These are phyloP conservation scores for Brachypodium distachyon DNA, from an alignment of 202 grass and related monocot genomes.

Conservation along the genomic window DNA sequence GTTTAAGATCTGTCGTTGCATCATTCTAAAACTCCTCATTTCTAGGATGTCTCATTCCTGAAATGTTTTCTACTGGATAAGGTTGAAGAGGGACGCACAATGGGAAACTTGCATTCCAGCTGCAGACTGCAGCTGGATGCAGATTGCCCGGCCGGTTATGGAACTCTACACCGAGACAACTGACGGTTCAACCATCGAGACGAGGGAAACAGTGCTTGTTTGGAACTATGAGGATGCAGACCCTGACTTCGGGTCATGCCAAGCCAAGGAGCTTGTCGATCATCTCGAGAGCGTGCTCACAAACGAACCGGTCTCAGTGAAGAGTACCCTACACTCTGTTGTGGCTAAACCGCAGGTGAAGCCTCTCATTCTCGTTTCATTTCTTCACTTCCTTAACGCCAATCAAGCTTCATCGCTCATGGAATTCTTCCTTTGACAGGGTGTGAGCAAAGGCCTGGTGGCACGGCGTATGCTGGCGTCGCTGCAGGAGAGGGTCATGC, in stretches of 20 bases:
- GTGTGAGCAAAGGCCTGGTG: slow-evolving; percentile 78
- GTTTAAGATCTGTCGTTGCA: not conserved
- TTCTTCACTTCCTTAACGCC: not conserved
- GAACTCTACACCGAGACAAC: slow-evolving; percentile 72
- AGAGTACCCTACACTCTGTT: slow-evolving; percentile 53
- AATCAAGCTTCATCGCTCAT: not conserved
- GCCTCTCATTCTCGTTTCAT: not conserved
- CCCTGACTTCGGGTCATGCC: slow-evolving; percentile 88
- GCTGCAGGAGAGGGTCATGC: slow-evolving; percentile 42
- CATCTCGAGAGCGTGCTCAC: slow-evolving; percentile 74
- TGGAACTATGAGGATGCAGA: slow-evolving; percentile 93
- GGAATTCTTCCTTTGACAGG: slow-evolving; percentile 20
- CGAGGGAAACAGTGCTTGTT: slow-evolving; percentile 63
- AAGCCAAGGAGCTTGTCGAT: slow-evolving; percentile 85
- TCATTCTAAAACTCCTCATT: not conserved
- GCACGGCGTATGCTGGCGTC: slow-evolving; percentile 47
- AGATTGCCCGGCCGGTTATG: slow-evolving; percentile 81
- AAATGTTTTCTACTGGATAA: slow-evolving; percentile 13
- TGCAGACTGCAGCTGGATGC: slow-evolving; percentile 75
- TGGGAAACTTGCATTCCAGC: slow-evolving; percentile 53
- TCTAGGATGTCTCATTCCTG: not conserved
- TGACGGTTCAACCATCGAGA: slow-evolving; percentile 77
- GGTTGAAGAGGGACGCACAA: slow-evolving; percentile 50
- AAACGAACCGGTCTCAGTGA: slow-evolving; percentile 81
- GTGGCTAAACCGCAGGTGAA: slow-evolving; percentile 86